Base-by-base conservation (phyloP, 2,329 filamentous ascomycete species). In the Alternaria incomplexa region DNA sequence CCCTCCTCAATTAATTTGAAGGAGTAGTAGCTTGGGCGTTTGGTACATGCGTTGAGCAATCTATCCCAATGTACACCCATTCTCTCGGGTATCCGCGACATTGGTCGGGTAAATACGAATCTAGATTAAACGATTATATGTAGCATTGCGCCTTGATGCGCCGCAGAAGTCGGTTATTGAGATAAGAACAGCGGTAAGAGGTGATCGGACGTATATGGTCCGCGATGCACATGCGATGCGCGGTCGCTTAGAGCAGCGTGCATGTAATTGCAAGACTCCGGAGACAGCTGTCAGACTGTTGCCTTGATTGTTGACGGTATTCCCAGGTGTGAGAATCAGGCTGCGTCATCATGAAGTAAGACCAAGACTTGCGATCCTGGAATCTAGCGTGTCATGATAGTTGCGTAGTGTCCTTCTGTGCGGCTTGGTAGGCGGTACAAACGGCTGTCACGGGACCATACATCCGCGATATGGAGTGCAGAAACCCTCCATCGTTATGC, bases 151-250 rank as follows among this genome's bases (percentile, higher is more conserved):
- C 32, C 30, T 53, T 52, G n/a, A 54, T 48, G 26, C 30, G 17
- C 23, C 11, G 30, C 10, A 23, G 28, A 36, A 36, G n/a, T 40
- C 28, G 22, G 50, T 52, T 23, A 44, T 58, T 23, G 30, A 58
- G 60, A 62, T 62, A 62, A 58, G 54, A 10, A 61, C 30, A 22
- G 32, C 48, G 26, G 26, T 58, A 48, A n/a, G 54, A 57, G 40
- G 51, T 48, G 26, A 43, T 30, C 32, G 50, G 28, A 17, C 43
- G 26, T 30, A 11, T 52, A 36, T 46, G 22, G 13, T 30, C 22
- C 30, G 25, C 20, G 43, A 61, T 60, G 52, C 51, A 56, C 22
- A 58, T 46, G 53, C 56, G 60, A 65, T 57, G 56, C 61, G 57
- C 61, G 54, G 40, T 62, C 61, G 63, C 63, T 59, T 53, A n/a